Base-by-base conservation (phyloP, 1,284 basidiomycete species). In the Microbotryomycetes sp. region DNA sequence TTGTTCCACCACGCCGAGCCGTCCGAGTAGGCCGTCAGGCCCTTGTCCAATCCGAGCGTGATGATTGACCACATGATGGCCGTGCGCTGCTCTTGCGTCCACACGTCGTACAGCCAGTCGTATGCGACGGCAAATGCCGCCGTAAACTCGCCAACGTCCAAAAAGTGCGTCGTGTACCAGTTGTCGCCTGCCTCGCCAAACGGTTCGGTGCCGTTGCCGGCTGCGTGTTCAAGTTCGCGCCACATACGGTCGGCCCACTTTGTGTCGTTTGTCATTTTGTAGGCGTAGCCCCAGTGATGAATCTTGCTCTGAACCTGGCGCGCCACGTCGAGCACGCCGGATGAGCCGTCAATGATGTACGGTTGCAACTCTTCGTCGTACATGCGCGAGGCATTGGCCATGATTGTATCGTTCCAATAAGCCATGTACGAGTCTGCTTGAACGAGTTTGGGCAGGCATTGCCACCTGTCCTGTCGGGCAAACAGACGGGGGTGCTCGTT, bases 211-310 rank as follows among this genome's bases (percentile, higher is more conserved):
- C 82, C 76, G 63, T 84, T 84, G n/a, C 84, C 66, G 57, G 83
- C 83, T 35, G 83, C 84, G 70, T 87, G 86, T 85, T 67, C 61
- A 24, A 97, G 78, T 77, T 97, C 93, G 41, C 75, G 74, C 84
- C 85, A 96, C 23, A 86, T 81, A 60, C 91, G 83, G 73, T 94
- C 88, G 28, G 85, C 84, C 85, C 87, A 82, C 85, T 56, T 83
- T 21, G 87, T 89, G 75, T 97, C 86, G 65, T 91, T 89, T 52
- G 90, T 88, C 82, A 96, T 84, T 59, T 85, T 85, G 76, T 88
- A 97, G 30, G 81, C 91, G 73, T 97, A 98, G 1, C 85, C 84
- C 69, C 89, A 94, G 28, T 89, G 88, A 78, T 97, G 97, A 75
- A 97, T 79, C 62, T 89, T 82, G 78, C 85, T 80, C 77, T 97